These are phyloP conservation scores for Crucibulum laeve DNA, from an alignment of 768 basidiomycete genomes.

Conservation along the genomic window DNA sequence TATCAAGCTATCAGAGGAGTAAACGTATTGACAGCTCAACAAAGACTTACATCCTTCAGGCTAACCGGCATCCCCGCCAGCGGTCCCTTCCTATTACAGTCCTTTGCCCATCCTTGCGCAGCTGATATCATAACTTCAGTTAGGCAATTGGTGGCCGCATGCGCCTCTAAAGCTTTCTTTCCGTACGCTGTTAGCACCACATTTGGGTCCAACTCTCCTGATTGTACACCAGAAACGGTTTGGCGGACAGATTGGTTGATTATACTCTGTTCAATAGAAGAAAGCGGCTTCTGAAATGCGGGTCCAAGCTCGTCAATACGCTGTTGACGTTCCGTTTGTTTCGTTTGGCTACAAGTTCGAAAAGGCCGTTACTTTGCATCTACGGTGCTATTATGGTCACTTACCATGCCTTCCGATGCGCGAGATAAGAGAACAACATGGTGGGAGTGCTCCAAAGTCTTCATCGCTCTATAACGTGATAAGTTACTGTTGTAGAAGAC, in stretches of 20 bases:
- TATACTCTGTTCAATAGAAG: conserved; percentile 19
- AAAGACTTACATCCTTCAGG: conserved; percentile 42
- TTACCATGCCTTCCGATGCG: neutral
- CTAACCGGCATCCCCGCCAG: conserved; percentile 60
- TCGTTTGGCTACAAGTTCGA: conserved; percentile 19
- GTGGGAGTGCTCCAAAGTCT: no score
- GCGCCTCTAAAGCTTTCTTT: conserved; percentile 44
- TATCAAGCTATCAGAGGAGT: neutral
- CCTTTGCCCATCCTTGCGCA: conserved; percentile 28
- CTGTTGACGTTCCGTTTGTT: conserved; percentile 30
- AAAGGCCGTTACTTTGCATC: neutral
- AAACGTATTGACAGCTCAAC: conserved; percentile 1
- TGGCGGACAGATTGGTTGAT: conserved; percentile 23
- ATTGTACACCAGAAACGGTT: conserved; percentile 25
- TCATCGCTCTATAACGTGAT: no score
- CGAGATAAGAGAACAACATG: neutral
- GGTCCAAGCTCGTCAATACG: conserved; percentile 21
- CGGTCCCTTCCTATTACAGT: conserved; percentile 32
- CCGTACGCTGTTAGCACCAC: conserved; percentile 40
- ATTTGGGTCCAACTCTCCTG: conserved; percentile 20
- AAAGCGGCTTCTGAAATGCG: conserved; percentile 24
- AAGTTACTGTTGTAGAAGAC: no score
- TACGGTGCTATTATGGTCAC: neutral
- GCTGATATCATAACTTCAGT: conserved; percentile 51
- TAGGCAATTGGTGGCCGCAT: conserved; percentile 54